Conservation (phyloP, 176 grass and related monocot species). For the Aegilops bicornis region DNA sequence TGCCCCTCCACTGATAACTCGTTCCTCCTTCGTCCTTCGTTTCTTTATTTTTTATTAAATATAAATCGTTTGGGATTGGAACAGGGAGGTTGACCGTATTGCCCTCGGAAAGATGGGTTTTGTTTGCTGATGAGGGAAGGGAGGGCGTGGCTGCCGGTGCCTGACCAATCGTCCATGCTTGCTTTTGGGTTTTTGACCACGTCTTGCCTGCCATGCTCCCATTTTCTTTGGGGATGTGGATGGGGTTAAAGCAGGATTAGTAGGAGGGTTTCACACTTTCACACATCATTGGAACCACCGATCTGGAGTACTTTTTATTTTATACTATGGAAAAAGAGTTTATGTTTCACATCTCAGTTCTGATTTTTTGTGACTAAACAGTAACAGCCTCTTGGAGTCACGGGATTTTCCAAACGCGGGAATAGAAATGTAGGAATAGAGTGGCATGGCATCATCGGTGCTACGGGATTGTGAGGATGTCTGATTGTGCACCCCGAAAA, state of each 20-base stretch:
- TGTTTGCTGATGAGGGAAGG: constrained; percentile 8
- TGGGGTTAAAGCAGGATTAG: not conserved
- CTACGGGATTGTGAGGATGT: too few relatives aligned
- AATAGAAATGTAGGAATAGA: too few relatives aligned
- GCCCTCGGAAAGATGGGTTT: constrained; percentile 45
- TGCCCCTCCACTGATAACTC: constrained; percentile 30
- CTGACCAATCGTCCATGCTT: not conserved
- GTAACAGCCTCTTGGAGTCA: too few relatives aligned
- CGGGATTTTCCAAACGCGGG: too few relatives aligned
- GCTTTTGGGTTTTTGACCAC: not conserved
- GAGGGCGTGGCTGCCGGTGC: too few relatives aligned
- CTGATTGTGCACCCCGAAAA: too few relatives aligned
- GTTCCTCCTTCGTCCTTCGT: not conserved
- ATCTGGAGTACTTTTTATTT: not conserved
- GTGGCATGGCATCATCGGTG: too few relatives aligned
- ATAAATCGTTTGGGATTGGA: not conserved
- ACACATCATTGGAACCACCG: not conserved
- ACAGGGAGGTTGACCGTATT: constrained; percentile 17
- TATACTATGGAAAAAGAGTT: too few relatives aligned
- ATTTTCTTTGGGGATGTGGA: not conserved
- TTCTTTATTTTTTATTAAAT: not conserved
- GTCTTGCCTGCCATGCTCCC: not conserved
- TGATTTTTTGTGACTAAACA: too few relatives aligned
- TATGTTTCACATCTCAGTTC: too few relatives aligned
- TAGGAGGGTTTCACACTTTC: constrained; percentile 8